Evolutionary conservation across 2,329 filamentous ascomycete genomes (phyloP), one percentile per base, ranked within the genome.

Genomic region (Trichoderma sp.): DNA sequence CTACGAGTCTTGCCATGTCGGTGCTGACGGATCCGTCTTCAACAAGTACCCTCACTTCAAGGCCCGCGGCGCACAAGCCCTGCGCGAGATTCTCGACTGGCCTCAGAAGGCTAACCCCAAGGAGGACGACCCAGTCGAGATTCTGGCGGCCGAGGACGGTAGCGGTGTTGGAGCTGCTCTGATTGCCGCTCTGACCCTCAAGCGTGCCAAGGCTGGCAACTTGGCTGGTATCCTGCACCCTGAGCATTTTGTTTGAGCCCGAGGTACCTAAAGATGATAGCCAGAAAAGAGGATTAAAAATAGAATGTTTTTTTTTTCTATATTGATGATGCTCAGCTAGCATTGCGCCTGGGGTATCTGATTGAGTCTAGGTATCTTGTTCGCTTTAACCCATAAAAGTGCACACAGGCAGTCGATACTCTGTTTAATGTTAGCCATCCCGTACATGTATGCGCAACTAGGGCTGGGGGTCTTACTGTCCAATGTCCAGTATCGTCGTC

Each of bases 11-110:
- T 97, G 93, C 85, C 96, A 98, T 82, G 96, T 99, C 56, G 96
- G 96, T 77, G 96, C 96, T 66, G 96, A 99, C 80, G 96, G 96
- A 47, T 97, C 93, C 21, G 95, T 99, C 70, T 99, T 99, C 86
- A 98, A 97, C 88, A 98, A 98, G 82, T 99, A 99, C 84, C 96
- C 96, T 14, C 93, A 97, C 84, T 99, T 99, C 89, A 98, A 98
- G 87, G 89, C 91, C 72, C 92, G 96, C 70, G 95, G 95, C 71
- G 95, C 96, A 15, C 87, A 91, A 81, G 96, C 96, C 32, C 88
- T 99, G 68, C 91, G 93, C 70, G 96, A 99, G 86, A 98, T 99
- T 75, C 89, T 99, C 47, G 95, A 97, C 85, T 98, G 95, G 95
- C 90, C 92, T 3, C 89, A 80, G 62, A 93, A 93, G 84, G 87